Conservation (phyloP, 2,329 filamentous ascomycete genomes). For the Botrytis cinerea region DNA sequence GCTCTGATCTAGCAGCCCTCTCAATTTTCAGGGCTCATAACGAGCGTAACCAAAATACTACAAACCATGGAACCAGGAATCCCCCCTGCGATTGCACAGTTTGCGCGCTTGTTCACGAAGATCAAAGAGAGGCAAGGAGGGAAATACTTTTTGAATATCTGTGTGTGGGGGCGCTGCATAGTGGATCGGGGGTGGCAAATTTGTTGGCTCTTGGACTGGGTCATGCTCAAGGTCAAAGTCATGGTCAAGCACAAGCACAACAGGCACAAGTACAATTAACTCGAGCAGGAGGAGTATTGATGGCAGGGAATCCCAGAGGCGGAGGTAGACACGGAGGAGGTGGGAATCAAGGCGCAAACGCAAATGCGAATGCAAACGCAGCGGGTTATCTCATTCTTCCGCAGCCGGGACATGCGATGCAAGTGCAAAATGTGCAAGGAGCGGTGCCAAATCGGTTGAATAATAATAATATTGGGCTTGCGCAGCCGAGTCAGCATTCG, state of each 20-base stretch:
- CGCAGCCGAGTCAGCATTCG: background rate
- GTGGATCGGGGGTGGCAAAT: background rate
- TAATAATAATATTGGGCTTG: conserved; percentile 15
- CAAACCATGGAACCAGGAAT: background rate
- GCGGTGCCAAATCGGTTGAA: background rate
- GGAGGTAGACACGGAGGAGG: background rate
- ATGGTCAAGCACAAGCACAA: background rate
- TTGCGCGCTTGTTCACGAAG: background rate
- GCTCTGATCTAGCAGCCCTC: background rate
- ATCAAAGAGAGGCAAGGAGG: background rate
- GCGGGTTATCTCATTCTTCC: background rate
- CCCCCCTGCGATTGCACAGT: background rate
- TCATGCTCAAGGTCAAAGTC: background rate
- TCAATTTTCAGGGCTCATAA: background rate
- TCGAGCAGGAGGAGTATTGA: background rate
- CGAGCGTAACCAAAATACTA: background rate
- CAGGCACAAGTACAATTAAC: background rate
- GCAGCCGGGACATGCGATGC: background rate
- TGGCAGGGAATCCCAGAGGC: background rate
- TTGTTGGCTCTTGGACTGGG: background rate
- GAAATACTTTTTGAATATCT: background rate
- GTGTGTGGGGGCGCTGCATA: background rate
- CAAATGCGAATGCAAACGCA: background rate
- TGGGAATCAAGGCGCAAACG: background rate
- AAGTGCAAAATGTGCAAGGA: background rate